Evolutionary conservation across 768 basidiomycete species (phyloP).

Genomic region (Trametes maxima): DNA sequence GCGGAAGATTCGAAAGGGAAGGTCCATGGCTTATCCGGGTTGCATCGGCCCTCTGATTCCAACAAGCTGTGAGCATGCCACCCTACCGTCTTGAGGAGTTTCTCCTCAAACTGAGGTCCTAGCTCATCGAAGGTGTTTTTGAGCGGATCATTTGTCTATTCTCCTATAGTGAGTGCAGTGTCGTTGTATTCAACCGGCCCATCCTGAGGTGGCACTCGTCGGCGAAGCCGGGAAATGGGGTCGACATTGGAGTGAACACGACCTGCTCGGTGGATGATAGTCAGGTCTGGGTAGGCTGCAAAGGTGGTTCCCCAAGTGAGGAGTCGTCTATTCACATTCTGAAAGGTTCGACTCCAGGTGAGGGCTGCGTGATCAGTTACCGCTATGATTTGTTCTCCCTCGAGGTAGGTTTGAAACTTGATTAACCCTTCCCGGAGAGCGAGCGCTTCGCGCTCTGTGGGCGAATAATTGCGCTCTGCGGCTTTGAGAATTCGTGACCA

Average conservation of each 20-base stretch:
- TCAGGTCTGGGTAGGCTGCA: constrained; percentile 38
- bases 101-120: constrained; percentile 32
- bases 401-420: constrained; percentile 31
- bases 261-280: constrained; percentile 43
- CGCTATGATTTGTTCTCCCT: constrained; percentile 26
- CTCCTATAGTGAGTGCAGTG: neutral
- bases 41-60: no score
- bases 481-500: constrained; percentile 29
- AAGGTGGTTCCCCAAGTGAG: constrained; percentile 40
- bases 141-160: constrained; percentile 27
- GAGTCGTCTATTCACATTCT: constrained; percentile 41
- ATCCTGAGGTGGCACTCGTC: constrained; percentile 25
- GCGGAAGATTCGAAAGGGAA: no score
- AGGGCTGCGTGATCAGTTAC: constrained; percentile 34
- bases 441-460: constrained; percentile 30
- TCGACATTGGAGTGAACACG: constrained; percentile 44
- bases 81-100: constrained; percentile 25
- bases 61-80: neutral
- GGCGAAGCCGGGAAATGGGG: constrained; percentile 37
- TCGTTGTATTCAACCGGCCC: constrained; percentile 18
- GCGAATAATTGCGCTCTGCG: constrained; percentile 30
- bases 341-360: constrained; percentile 40
- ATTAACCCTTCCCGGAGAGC: constrained; percentile 29
- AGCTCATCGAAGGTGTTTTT: constrained; percentile 32
- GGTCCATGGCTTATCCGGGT: no score